These are phyloP conservation scores for Entonaema liquescens DNA, from an alignment of 495 filamentous ascomycete genomes.

Conservation along the genomic window DNA sequence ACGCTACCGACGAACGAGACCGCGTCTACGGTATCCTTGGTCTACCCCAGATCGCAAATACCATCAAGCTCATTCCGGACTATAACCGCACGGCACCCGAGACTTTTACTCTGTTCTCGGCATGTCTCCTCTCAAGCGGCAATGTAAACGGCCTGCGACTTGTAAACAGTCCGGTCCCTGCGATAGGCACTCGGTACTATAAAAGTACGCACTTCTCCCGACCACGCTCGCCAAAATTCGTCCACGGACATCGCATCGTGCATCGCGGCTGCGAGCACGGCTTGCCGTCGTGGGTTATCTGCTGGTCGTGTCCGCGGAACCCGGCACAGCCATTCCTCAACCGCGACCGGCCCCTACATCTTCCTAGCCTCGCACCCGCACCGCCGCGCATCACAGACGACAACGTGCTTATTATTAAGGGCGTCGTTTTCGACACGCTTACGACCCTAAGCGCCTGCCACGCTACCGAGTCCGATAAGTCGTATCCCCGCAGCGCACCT, in stretches of 20 bases:
- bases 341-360: neutral
- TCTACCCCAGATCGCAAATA: constrained; percentile 17
- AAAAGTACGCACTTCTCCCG: constrained; percentile 25
- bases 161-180: neutral
- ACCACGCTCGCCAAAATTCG: constrained; percentile 26
- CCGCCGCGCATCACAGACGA: neutral
- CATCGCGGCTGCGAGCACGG: constrained; percentile 26
- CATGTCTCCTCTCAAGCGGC: constrained; percentile 19
- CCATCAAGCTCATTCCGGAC: constrained; percentile 23
- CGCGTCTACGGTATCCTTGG: constrained; percentile 37
- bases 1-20: constrained; percentile 34
- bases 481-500: constrained; percentile 9
- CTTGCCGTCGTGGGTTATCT: constrained; percentile 32
- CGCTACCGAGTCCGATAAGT: constrained; percentile 21
- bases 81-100: constrained; percentile 24
- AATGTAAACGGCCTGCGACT: constrained; percentile 34
- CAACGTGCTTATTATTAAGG: neutral
- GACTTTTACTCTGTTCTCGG: constrained; percentile 30
- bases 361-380: neutral
- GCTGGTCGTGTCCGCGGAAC: constrained; percentile 32
- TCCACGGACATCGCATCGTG: constrained; percentile 16
- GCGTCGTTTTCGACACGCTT: constrained; percentile 19
- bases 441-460: constrained; percentile 25
- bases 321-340: constrained; percentile 22
- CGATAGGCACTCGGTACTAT: constrained; percentile 25